phyloP scores from a whole-genome alignment of 495 filamentous ascomycete genomes.

The Cercophora samala region DNA sequence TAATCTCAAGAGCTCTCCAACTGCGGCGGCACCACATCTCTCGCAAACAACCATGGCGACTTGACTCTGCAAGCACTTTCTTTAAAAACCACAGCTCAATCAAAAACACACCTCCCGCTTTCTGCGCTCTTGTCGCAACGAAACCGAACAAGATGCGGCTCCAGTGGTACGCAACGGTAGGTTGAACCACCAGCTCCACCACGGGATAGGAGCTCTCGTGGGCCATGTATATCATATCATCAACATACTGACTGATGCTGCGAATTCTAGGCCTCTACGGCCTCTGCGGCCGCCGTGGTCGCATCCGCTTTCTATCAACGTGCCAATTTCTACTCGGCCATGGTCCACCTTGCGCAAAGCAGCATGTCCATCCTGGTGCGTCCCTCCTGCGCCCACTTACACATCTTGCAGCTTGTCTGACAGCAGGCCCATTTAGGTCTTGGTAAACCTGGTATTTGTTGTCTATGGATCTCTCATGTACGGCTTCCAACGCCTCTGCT shows the following conservation, averaged over 20 bases:
- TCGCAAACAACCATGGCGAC: slow-evolving; percentile 15
- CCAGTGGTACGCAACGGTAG: slow-evolving; percentile 56
- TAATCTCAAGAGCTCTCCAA: slow-evolving; percentile 3
- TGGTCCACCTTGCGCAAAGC: slow-evolving; percentile 92
- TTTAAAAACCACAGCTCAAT: not conserved
- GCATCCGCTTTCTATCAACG: slow-evolving; percentile 89
- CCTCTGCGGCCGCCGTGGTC: slow-evolving; percentile 40
- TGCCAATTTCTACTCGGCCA: slow-evolving; percentile 95
- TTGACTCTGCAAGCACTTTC: slow-evolving; percentile 12
- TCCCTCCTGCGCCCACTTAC: slow-evolving; percentile 10
- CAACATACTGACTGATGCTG: slow-evolving; percentile 17
- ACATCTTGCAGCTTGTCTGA: not conserved
- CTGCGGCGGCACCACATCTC: not conserved
- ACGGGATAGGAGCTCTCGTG: not conserved
- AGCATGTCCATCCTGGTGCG: slow-evolving; percentile 89
- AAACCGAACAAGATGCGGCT: slow-evolving; percentile 49
- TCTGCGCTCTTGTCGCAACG: not conserved
- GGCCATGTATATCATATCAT: not conserved
- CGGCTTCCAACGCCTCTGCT: slow-evolving; percentile 84
- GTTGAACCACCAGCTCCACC: slow-evolving; percentile 19
- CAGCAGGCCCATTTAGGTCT: slow-evolving; percentile 54
- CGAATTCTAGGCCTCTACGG: slow-evolving; percentile 25
- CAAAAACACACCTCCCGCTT: not conserved
- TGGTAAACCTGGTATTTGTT: slow-evolving; percentile 83
- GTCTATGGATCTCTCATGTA: slow-evolving; percentile 72